A percentile compares a stretch with the other conserved stretches of the same genome.
phyloP scores from a whole-genome alignment of 1,284 basidiomycete species.

The Austroboletus rostrupii region DNA sequence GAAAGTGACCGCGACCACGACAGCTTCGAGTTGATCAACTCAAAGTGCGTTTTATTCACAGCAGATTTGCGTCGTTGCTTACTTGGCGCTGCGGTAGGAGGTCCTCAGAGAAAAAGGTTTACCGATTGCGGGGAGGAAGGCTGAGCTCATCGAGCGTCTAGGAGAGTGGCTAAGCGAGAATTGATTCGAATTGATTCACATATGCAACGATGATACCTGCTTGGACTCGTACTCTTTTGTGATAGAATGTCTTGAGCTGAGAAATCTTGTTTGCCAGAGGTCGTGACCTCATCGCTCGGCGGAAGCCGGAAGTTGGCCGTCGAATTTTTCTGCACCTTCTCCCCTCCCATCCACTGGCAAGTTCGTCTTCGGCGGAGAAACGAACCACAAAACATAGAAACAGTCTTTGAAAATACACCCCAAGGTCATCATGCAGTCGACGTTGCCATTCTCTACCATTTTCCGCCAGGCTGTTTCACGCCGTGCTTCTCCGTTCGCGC shows the following conservation, averaged over 20 bases:
- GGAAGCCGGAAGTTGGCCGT: not conserved
- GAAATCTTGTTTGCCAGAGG: no score
- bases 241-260: no score
- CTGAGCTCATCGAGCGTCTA: constrained; percentile 62
- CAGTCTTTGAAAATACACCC: constrained; percentile 3
- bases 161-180: constrained; percentile 46
- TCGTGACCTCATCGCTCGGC: not conserved
- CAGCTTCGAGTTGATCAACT: constrained; percentile 77
- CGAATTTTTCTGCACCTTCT: not conserved
- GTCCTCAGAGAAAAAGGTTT: constrained; percentile 65
- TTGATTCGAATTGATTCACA: constrained; percentile 4
- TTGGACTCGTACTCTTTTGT: no score
- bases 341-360: not conserved
- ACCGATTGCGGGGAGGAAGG: constrained; percentile 63
- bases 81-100: constrained; percentile 40
- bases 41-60: constrained; percentile 44
- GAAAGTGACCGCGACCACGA: constrained; percentile 8
- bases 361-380: constrained; percentile 3
- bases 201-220: no score
- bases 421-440: constrained; percentile 20
- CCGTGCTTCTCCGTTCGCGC: constrained; percentile 11
- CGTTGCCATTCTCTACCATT: constrained; percentile 16
- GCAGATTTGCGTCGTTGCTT: constrained; percentile 6
- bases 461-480: constrained; percentile 19
- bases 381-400: constrained; percentile 4